Conservation (phyloP, 75 land plant genomes). For the Pinus albicaulis region DNA sequence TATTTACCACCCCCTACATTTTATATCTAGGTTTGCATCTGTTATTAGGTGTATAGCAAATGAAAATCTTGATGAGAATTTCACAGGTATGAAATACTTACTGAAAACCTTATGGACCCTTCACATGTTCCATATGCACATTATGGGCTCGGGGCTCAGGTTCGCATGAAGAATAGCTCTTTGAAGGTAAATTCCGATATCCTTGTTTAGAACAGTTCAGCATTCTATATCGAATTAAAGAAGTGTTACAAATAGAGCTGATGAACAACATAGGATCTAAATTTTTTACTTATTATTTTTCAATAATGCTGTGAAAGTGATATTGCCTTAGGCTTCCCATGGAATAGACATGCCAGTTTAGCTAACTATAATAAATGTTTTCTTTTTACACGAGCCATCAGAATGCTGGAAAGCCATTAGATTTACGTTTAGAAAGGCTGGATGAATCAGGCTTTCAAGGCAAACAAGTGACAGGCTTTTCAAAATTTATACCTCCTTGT, state of each 20-base stretch:
- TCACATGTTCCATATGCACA: constrained; percentile 96
- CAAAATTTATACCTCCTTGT: constrained; percentile 62
- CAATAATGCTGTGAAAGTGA: background rate
- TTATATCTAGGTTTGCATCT: background rate
- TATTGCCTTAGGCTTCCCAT: background rate
- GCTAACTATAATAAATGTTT: background rate
- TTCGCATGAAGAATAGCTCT: background rate
- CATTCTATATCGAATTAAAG: background rate
- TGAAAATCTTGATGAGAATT: background rate
- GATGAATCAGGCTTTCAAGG: constrained; percentile 53
- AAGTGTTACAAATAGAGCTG: constrained; percentile 10
- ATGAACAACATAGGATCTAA: background rate
- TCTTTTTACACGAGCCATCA: constrained; percentile 35
- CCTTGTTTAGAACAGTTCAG: background rate
- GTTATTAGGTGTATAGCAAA: background rate
- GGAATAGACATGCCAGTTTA: background rate
- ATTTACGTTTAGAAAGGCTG: constrained; percentile 28
- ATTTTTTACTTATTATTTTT: background rate
- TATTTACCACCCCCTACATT: background rate
- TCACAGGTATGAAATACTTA: constrained; percentile 83
- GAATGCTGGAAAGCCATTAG: constrained; percentile 60
- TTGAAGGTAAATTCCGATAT: constrained; percentile 5
- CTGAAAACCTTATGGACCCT: constrained; percentile 95
- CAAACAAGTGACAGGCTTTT: constrained; percentile 20
- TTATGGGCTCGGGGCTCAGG: constrained; percentile 48